These are phyloP conservation scores for Digitaria exilis DNA, from an alignment of 202 grass and related monocot genomes.

Conservation along the genomic window DNA sequence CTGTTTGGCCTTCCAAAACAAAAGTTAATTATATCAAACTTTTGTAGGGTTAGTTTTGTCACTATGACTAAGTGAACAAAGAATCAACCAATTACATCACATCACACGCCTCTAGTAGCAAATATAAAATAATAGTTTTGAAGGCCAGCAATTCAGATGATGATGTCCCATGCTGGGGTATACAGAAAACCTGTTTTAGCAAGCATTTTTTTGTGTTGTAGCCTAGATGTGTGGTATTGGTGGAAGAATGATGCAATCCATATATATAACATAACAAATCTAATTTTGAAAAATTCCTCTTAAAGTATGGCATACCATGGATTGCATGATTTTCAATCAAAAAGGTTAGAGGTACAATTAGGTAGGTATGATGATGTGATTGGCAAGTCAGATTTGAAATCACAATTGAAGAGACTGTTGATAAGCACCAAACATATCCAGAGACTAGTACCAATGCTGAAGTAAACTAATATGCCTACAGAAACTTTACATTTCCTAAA, in stretches of 20 bases:
- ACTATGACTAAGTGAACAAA: neutral
- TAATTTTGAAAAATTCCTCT: constrained; percentile 25
- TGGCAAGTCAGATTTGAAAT: constrained; percentile 13
- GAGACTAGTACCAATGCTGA: neutral
- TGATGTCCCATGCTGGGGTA: neutral
- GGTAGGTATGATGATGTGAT: neutral
- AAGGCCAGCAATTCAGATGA: neutral
- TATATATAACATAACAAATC: neutral
- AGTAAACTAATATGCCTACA: neutral
- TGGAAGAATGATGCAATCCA: neutral
- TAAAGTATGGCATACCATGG: too few relatives aligned
- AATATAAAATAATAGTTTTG: neutral
- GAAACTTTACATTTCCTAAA: constrained; percentile 7
- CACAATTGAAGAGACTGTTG: neutral
- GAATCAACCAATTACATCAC: neutral
- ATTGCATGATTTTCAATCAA: neutral
- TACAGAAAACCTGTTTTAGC: constrained; percentile 6
- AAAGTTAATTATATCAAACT: constrained; percentile 2
- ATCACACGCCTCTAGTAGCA: neutral
- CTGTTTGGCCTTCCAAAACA: constrained; percentile 1
- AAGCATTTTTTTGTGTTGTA: neutral
- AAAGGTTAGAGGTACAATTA: neutral
- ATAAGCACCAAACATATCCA: constrained; percentile 1
- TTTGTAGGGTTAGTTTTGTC: neutral
- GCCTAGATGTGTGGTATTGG: neutral